Evolutionary conservation across 176 grass and related monocot species (phyloP), one percentile per base, ranked within the genome.

Genomic region (Poa pratensis): DNA sequence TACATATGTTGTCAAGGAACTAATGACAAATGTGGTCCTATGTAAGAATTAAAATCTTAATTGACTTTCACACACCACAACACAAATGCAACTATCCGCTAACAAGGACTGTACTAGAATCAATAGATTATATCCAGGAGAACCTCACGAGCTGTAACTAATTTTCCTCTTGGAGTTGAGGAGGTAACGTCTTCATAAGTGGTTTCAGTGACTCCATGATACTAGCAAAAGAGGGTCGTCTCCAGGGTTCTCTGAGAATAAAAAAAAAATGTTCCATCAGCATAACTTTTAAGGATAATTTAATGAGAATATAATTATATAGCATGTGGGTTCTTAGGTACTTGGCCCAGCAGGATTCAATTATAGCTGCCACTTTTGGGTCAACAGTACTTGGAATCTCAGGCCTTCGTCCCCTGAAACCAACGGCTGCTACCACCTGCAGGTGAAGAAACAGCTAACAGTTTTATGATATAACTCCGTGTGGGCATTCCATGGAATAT

Each of bases 301-400:
- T 53, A 6, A 43, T 67, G 19, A 75, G 2, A 90, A 79, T 23
- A 78, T 60, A 35, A 3, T 61, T 12, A 59, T 26, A 18, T 79
- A 75, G n/a, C 69, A 77, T 67, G 57, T 77, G 54, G 72, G 15
- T 73, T 54, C 9, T 52, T 58, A 89, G 12, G 85, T 97, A 97
- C 95, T 89, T 90, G 49, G 76, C 81, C 92, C 95, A 97, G 83
- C 95, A 97, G 68, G 92, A 94, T 42, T 97, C 69, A 48, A 97
- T 92, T 69, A 94, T 28, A 65, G 77, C 78, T 9, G 88, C 90
- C 61, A 97, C 88, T 81, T 88, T 78, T 58, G 79, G 82, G 86
- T 94, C 68, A 26, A 94, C 78, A 28, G 72, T 61, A 57, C 74
- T 81, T 34, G 92, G 95, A 68, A 97, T 97, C 24, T 91, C 86